Conservation (phyloP, 2,329 filamentous ascomycete species). For the Cytospora piceae region DNA sequence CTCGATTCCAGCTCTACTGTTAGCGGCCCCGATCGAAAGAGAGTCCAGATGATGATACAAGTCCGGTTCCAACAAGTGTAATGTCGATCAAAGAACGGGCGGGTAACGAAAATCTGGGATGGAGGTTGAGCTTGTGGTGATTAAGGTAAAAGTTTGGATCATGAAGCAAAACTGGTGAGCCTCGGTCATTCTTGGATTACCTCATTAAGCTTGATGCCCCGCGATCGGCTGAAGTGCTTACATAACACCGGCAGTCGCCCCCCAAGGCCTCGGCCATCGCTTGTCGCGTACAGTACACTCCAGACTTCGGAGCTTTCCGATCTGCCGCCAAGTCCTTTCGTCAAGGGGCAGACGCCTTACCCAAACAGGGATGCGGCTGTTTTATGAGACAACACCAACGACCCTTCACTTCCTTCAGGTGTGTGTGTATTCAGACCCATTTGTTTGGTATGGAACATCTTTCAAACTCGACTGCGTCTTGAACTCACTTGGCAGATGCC, state of each 20-base stretch:
- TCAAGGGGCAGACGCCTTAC: constrained; percentile 13
- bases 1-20: neutral
- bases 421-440: neutral
- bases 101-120: neutral
- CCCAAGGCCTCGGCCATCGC: neutral
- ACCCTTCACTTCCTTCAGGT: constrained; percentile 20
- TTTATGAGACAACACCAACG: constrained; percentile 26
- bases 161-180: neutral
- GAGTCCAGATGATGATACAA: neutral
- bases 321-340: constrained; percentile 12
- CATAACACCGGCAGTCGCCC: neutral
- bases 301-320: constrained; percentile 21
- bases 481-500: neutral
- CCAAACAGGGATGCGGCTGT: constrained; percentile 17
- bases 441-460: neutral
- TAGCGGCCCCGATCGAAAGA: neutral
- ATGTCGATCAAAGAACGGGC: neutral
- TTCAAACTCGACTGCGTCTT: neutral
- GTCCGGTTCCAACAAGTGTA: neutral
- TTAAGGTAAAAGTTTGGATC: neutral
- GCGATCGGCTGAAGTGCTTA: constrained; percentile 10
- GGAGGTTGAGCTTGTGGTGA: neutral
- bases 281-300: too few species aligned
- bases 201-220: neutral
- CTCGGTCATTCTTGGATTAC: neutral